Evolutionary conservation across 169 alveolate genomes (phyloP).

Genomic region (Plasmodium coatneyi): DNA sequence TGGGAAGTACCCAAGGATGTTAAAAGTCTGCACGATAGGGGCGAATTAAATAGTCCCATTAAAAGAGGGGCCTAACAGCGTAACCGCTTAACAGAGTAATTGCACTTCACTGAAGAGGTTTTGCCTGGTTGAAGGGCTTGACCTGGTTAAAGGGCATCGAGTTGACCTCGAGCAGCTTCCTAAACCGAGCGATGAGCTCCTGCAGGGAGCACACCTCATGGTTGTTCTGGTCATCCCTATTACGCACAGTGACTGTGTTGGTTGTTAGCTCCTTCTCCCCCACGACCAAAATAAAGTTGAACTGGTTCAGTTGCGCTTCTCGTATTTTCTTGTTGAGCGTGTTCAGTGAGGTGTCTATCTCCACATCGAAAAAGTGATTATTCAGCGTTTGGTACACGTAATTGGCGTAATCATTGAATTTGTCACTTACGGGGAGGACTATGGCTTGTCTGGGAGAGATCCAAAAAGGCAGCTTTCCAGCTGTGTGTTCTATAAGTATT

Average conservation of each 20-base stretch:
- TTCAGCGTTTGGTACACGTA: constrained; percentile 83
- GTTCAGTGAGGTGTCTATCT: constrained; percentile 91
- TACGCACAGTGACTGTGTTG: constrained; percentile 89
- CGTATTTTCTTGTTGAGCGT: constrained; percentile 97
- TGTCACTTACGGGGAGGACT: constrained; percentile 94
- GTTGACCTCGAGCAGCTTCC: constrained; percentile 72
- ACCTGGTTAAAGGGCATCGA: constrained; percentile 73
- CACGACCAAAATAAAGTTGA: constrained; percentile 95
- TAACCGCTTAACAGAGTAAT: neutral
- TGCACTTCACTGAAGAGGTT: neutral
- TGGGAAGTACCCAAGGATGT: neutral
- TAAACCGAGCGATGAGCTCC: constrained; percentile 76
- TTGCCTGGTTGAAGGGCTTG: neutral
- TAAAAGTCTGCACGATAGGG: neutral
- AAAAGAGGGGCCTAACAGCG: too few relatives aligned
- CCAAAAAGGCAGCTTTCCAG: constrained; percentile 99
- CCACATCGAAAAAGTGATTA: constrained; percentile 87
- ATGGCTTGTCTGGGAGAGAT: constrained; percentile 97
- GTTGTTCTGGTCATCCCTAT: constrained; percentile 85
- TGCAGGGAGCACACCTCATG: constrained; percentile 82
- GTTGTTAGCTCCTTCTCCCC: constrained; percentile 96
- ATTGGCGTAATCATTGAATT: constrained; percentile 92
- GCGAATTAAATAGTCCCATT: neutral
- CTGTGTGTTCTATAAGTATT: constrained; percentile 96
- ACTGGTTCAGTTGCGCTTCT: constrained; percentile 95